Evolutionary conservation across 331 rosid species (phyloP), one percentile per base, ranked within the genome.

Genomic region (Quercus lobata): DNA sequence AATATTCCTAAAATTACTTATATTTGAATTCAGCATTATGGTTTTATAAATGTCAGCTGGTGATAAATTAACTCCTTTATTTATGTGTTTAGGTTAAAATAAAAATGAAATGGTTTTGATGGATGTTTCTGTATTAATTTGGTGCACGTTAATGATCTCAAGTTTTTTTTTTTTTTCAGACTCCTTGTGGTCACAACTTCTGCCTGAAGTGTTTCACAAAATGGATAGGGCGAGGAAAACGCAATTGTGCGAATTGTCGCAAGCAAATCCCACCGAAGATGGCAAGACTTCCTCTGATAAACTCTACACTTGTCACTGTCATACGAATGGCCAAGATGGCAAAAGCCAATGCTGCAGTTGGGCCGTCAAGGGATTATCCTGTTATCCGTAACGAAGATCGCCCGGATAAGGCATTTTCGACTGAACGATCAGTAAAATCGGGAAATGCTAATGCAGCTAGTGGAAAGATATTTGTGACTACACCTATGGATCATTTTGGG

Each of bases 161-260:
- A 41, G 46, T 3, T 1, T 35, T 18, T 66, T 34, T 34, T 35
- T 17, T 73, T 12, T 41, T 5, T 19, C 85, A 92, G 98, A 89
- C 97, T 0, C 90, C 97, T 1, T 94, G 98, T 35, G 98, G 97
- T 10, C 97, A 92, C 91, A 92, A 89, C 57, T 92, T 88, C n/a
- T 94, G 98, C 49, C 15, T 94, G 76, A 85, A 63, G 76, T 94
- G 98, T 75, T 94, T 92, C 62, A 80, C 86, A 82, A 94, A 88
- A 34, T 89, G 92, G 91, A 30, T 83, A 16, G 83, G 74, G 12
- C 92, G 85, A 69, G 91, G 93, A 2, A 89, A 84, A 41, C 76
- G 58, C 0, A 83, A 81, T 0, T 94, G 97, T 35, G 88, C 88
- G 0, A 90, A 88, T 18, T 92, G 97, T 17, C 90, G 97, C 17